Base-by-base conservation (phyloP, 371 early-diverging fungal genomes). In the Nematocida homosporus region DNA sequence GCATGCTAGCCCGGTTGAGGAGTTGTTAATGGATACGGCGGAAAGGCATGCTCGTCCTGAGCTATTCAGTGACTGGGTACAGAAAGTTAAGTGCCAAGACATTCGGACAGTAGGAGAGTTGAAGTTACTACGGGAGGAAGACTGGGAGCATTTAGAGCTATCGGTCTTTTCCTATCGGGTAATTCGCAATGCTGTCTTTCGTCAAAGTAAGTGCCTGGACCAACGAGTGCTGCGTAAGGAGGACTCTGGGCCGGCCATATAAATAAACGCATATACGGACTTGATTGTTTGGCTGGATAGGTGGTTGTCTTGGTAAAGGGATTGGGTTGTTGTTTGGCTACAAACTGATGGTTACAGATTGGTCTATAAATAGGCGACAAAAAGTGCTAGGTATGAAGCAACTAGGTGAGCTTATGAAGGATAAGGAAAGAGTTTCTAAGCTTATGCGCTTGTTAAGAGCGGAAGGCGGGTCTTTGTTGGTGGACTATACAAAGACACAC, bases 401-500 rank as follows among this genome's bases (percentile, higher is more conserved):
- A 37, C 60, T 78, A 55, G 50, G 41, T 30, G 32, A 56, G 16
- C 59, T 66, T 2, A 79, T 79, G 32, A 27, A 77, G 40, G 60
- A 77, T 38, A 32, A 37, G 40, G 48, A 80, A 13, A 67, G 82
- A 59, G 59, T 59, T 1, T 42, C 75, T 32, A 56, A 60, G 34
- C 63, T 79, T 6, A 41, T 63, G 10, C 59, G 54, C 44, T 50
- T 13, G 25, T 25, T 81, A 27, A 55, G 55, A 23, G 25, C 78
- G 38, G 61, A 65, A 16, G 42, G 63, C 16, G 81, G 78, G 23
- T 63, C 47, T 47, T 47, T 83, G 52, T 64, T 77, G 23, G 66
- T 76, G 37, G 84, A 83, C 64, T 82, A 65, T 67, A 59, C 80
- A 6, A 83, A 83, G 61, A 83, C 82, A 18, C 84, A 83, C 65